These are phyloP conservation scores for Coleophoma eucalyptorum DNA, from an alignment of 2,329 filamentous ascomycete species.

Conservation along the genomic window DNA sequence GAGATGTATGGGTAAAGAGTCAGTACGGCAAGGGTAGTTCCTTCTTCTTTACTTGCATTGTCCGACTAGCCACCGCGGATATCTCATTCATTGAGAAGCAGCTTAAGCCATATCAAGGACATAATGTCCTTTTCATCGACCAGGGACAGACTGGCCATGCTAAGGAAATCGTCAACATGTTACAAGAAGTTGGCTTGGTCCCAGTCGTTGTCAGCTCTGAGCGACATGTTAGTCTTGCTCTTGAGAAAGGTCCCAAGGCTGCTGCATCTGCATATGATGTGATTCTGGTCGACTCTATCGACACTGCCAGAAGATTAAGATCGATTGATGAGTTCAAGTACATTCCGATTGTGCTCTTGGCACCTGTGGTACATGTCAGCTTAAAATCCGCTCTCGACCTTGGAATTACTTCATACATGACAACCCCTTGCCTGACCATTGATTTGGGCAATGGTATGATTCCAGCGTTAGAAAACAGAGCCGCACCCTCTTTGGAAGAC, in stretches of 20 bases:
- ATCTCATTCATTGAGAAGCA: conserved; percentile 76
- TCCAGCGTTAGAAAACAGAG: conserved; percentile 87
- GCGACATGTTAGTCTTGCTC: conserved; percentile 55
- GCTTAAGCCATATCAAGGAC: conserved; percentile 84
- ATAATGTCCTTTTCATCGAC: conserved; percentile 92
- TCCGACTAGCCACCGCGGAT: conserved; percentile 78
- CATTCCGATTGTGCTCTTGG: conserved; percentile 89
- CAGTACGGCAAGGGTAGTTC: conserved; percentile 86
- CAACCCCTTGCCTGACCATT: conserved; percentile 88
- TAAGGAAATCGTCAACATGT: conserved; percentile 72
- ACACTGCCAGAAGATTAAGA: conserved; percentile 80
- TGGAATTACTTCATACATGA: conserved; percentile 99
- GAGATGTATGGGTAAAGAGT: conserved; percentile 93
- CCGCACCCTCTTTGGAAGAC: conserved; percentile 86
- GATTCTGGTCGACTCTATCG: conserved; percentile 91
- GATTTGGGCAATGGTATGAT: conserved; percentile 96
- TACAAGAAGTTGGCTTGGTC: conserved; percentile 73
- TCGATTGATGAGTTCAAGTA: conserved; percentile 96
- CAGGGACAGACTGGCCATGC: conserved; percentile 79
- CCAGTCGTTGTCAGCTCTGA: conserved; percentile 83
- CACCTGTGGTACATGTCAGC: conserved; percentile 83
- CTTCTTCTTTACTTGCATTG: conserved; percentile 95
- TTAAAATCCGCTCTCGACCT: conserved; percentile 91
- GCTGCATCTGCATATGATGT: conserved; percentile 68
- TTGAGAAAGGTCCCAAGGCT: conserved; percentile 44